Conservation (phyloP, 768 basidiomycete species). For the Boletus pseudo-olivaceus region DNA sequence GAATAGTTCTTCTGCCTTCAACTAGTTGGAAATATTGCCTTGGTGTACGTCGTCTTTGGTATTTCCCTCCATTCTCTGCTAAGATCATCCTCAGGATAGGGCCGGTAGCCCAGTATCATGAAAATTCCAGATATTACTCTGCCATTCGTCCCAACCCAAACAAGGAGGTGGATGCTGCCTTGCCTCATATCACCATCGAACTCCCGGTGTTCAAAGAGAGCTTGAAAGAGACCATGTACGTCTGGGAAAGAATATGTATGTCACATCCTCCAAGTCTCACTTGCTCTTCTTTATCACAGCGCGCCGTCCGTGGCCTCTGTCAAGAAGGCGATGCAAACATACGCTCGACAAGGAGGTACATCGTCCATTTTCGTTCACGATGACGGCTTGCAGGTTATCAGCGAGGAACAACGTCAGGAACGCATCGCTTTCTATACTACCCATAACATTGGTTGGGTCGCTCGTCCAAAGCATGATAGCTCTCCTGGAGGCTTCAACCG, state of each 20-base stretch:
- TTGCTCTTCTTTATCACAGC: slow-evolving; percentile 33
- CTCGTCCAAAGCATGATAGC: slow-evolving; percentile 48
- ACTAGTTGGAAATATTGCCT: slow-evolving; percentile 57
- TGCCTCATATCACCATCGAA: slow-evolving; percentile 78
- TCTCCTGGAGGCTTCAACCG: slow-evolving; percentile 30
- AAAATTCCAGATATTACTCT: slow-evolving; percentile 83
- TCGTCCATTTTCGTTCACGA: slow-evolving; percentile 59
- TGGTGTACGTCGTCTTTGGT: slow-evolving; percentile 41
- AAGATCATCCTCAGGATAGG: slow-evolving; percentile 50
- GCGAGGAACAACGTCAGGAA: slow-evolving; percentile 43
- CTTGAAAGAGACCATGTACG: slow-evolving; percentile 76
- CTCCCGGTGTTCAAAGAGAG: slow-evolving; percentile 89
- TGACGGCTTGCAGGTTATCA: slow-evolving; percentile 54
- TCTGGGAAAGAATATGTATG: not conserved
- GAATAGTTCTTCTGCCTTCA: slow-evolving; percentile 72
- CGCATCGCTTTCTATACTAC: slow-evolving; percentile 53
- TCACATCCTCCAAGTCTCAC: not conserved
- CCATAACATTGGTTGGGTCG: slow-evolving; percentile 58
- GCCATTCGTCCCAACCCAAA: slow-evolving; percentile 59
- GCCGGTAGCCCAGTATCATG: slow-evolving; percentile 80
- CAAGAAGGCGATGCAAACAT: slow-evolving; percentile 60
- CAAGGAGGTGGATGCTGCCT: slow-evolving; percentile 53
- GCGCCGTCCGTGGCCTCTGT: slow-evolving; percentile 70
- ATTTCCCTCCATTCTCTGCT: not conserved
- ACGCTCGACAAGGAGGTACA: slow-evolving; percentile 63